Percentiles rank a stretch among this genome's conserved stretches.
These are phyloP conservation scores for Lepraria neglecta DNA, from an alignment of 495 filamentous ascomycete species.

Conservation along the genomic window DNA sequence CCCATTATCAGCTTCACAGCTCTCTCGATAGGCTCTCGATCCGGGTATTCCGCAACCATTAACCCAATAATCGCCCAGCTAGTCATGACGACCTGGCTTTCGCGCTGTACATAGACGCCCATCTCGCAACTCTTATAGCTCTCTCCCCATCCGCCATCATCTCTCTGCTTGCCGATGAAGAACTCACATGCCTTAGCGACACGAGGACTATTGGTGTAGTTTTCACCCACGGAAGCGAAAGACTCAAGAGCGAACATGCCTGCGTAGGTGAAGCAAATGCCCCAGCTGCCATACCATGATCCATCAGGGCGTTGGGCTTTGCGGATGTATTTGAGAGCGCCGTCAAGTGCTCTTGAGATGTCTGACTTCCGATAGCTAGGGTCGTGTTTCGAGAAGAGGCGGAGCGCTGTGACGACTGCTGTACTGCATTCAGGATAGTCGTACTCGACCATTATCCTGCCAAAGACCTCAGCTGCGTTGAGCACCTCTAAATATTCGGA, in stretches of 20 bases:
- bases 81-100: conserved; percentile 84
- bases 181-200: conserved; percentile 77
- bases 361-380: conserved; percentile 72
- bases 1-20: conserved; percentile 78
- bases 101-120: conserved; percentile 56
- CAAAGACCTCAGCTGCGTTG: conserved; percentile 96
- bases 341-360: conserved; percentile 61
- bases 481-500: conserved; percentile 72
- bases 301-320: conserved; percentile 72
- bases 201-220: conserved; percentile 62
- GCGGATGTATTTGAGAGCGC: conserved; percentile 76
- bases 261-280: conserved; percentile 95
- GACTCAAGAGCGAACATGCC: conserved; percentile 91
- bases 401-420: conserved; percentile 83
- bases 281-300: conserved; percentile 95
- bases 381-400: conserved; percentile 69
- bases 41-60: conserved; percentile 77
- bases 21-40: conserved; percentile 62
- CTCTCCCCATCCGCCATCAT: conserved; percentile 95
- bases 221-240: conserved; percentile 73
- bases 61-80: conserved; percentile 83
- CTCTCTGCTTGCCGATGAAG: conserved; percentile 70
- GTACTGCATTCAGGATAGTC: conserved; percentile 98
- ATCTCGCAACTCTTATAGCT: conserved; percentile 70
- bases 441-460: conserved; percentile 95